A percentile compares a stretch with the other conserved stretches of the same genome.
Evolutionary conservation across 768 basidiomycete genomes (phyloP).

Genomic region (Glaciozyma martinii): DNA sequence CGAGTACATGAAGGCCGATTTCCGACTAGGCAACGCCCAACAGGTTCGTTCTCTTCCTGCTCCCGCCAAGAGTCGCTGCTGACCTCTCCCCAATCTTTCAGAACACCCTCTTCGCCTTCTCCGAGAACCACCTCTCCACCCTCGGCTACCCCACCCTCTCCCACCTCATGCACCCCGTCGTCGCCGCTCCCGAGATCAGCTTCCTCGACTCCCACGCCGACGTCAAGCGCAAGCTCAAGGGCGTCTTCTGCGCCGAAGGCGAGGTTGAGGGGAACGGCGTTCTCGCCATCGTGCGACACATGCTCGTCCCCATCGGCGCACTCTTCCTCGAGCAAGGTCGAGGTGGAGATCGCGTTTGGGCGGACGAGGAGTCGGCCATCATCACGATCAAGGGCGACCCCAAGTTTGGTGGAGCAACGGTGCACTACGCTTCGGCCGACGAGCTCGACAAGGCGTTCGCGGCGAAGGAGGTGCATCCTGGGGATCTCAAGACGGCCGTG

Average conservation of each 20-base stretch:
- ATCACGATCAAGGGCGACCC: constrained; percentile 69
- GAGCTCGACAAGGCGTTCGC: constrained; percentile 66
- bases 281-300: constrained; percentile 43
- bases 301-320: constrained; percentile 42
- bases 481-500: constrained; percentile 75
- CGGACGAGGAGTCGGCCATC: constrained; percentile 59
- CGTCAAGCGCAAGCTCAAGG: constrained; percentile 80
- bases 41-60: constrained; percentile 54
- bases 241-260: constrained; percentile 89
- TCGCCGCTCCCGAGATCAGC: constrained; percentile 95
- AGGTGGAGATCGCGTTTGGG: constrained; percentile 11
- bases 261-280: constrained; percentile 71
- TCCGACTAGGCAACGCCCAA: constrained; percentile 96
- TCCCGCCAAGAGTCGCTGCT: constrained; percentile 8
- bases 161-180: constrained; percentile 98
- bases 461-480: constrained; percentile 70
- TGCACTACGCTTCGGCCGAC: constrained; percentile 61
- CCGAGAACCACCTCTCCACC: constrained; percentile 85
- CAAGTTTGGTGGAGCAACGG: constrained; percentile 50
- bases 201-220: constrained; percentile 79
- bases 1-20: constrained; percentile 87
- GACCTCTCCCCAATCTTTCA: constrained; percentile 37
- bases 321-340: constrained; percentile 32
- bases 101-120: constrained; percentile 99
- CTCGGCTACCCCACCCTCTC: constrained; percentile 90